Conservation (phyloP, 2,329 filamentous ascomycete genomes). For the Colletotrichum tropicale region DNA sequence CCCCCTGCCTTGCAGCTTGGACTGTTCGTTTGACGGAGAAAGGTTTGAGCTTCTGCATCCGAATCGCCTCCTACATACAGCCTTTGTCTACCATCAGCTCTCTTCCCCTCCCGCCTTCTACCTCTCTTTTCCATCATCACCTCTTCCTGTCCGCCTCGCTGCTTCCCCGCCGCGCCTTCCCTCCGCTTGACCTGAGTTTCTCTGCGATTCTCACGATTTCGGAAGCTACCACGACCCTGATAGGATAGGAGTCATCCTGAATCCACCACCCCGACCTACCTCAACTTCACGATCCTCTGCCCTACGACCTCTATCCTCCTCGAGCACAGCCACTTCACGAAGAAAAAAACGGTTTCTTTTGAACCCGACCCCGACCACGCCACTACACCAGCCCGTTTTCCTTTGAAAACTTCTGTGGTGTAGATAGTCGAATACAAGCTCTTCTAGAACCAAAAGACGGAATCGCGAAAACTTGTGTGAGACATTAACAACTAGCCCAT, state of each 20-base stretch:
- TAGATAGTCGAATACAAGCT: constrained; percentile 66
- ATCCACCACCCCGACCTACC: constrained; percentile 14
- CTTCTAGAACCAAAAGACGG: constrained; percentile 52
- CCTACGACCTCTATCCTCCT: constrained; percentile 22
- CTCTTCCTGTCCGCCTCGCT: constrained; percentile 12
- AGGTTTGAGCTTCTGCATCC: constrained; percentile 42
- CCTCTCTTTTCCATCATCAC: constrained; percentile 16
- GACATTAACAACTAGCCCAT: constrained; percentile 24
- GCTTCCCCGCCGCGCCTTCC: constrained; percentile 15
- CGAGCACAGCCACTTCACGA: constrained; percentile 24
- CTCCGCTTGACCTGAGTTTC: constrained; percentile 21
- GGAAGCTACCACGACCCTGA: constrained; percentile 18
- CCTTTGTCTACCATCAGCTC: constrained; percentile 21
- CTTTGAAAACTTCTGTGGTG: constrained; percentile 82
- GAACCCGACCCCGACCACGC: constrained; percentile 49
- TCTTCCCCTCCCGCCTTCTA: constrained; percentile 11
- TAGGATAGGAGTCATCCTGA: constrained; percentile 20
- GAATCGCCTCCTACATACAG: constrained; percentile 31
- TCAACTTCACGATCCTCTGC: constrained; percentile 20
- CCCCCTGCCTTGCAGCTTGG: constrained; percentile 22
- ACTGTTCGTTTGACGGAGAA: constrained; percentile 33
- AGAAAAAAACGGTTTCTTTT: constrained; percentile 29
- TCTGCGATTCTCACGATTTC: constrained; percentile 20
- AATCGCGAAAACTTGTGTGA: constrained; percentile 21
- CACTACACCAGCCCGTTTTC: constrained; percentile 92